Conservation (phyloP, 257 asterid species). For the Solanum etuberosum region DNA sequence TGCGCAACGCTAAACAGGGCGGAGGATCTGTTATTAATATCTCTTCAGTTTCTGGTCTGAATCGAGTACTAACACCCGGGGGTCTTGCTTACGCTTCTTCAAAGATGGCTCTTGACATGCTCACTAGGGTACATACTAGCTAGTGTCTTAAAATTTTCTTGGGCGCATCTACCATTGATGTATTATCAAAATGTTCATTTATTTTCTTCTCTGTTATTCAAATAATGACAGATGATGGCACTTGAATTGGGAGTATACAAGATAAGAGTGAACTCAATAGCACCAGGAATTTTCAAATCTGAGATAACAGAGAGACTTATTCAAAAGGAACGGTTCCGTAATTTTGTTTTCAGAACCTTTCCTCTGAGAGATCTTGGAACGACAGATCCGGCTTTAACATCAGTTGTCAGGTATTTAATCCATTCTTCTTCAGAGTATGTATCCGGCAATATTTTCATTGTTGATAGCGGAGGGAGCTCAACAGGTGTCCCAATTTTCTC, state of each 20-base stretch:
- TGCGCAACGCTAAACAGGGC: constrained; percentile 7
- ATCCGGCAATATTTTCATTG: constrained; percentile 25
- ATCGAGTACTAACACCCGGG: constrained; percentile 17
- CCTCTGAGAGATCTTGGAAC: constrained; percentile 15
- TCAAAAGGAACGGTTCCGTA: constrained; percentile 5
- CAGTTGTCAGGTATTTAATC: constrained; percentile 22
- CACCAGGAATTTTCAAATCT: not conserved
- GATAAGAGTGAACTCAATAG: not conserved
- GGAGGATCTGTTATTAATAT: constrained; percentile 25
- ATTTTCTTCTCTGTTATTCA: not conserved
- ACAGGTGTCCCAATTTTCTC: constrained; percentile 31
- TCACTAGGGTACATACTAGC: constrained; percentile 14
- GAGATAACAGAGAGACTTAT: not conserved
- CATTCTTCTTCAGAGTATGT: constrained; percentile 28
- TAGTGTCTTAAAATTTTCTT: not conserved
- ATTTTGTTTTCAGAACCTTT: constrained; percentile 6
- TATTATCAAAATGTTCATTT: not conserved
- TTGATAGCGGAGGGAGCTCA: constrained; percentile 23
- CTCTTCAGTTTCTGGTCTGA: constrained; percentile 15
- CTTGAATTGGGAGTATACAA: not conserved
- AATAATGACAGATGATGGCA: not conserved
- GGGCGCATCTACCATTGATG: not conserved
- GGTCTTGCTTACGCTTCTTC: constrained; percentile 15
- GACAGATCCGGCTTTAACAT: constrained; percentile 28
- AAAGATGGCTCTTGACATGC: constrained; percentile 13